Evolutionary conservation across 1,139 yeast species (phyloP), one percentile per base, ranked within the genome.

Genomic region (Nakaseomyces nivariensis): DNA sequence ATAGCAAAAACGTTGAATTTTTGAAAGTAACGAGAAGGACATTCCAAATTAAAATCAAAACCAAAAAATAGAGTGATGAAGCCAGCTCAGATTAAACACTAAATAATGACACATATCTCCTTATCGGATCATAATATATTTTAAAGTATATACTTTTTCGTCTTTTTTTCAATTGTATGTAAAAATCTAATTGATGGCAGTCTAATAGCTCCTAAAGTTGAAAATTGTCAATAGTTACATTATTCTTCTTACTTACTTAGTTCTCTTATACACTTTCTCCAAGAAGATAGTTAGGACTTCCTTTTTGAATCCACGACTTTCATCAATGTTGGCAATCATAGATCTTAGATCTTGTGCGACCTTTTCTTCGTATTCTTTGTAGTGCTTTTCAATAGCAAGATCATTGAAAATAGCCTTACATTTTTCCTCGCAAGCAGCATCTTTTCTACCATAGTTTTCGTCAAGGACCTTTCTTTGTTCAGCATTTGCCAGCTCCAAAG

Each of bases 221-320:
- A 17, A 17, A 17, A 17, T 17, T 17, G 22, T 17, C 22, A 17
- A 17, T 17, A 17, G 22, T 17, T 17, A 17, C 22, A 17, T 17
- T 2, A 17, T 17, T 17, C 3, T 17, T 17, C 3, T 17, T 17
- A 2, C 37, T 43, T 54, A 92, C 75, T 90, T 92, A 54, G 82
- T 78, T 71, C 99, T 84, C 75, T 89, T 90, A 81, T 94, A 92
- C 60, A 94, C 86, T 73, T 92, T 94, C 68, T 79, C 77, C 65
- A 94, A 79, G 75, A 94, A 94, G 6, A 82, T 79, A 43, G 86
- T 78, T 63, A 92, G 77, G 31, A 89, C 97, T 45, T 82, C 85
- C 61, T 78, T 81, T 72, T 89, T 90, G 72, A 94, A 86, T 10
- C 98, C 98, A 64, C 94, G 81, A 34, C 87, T 76, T 71, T 92